Evolutionary conservation across 2,329 filamentous ascomycete genomes (phyloP).

Genomic region (Ophiostoma sp.): DNA sequence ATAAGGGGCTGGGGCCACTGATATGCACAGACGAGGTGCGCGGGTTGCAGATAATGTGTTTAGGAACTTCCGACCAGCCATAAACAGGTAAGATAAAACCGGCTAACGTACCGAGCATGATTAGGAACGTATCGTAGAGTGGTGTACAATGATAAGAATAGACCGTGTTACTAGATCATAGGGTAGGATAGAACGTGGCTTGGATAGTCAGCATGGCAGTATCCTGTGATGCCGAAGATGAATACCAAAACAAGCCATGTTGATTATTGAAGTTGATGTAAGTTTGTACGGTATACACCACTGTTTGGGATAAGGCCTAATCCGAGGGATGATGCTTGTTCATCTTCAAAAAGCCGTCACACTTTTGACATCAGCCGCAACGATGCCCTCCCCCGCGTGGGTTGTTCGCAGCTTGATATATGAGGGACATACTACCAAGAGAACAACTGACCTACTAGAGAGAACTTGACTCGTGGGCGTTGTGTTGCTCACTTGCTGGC

Average conservation of each 20-base stretch:
- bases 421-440: no score
- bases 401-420: neutral
- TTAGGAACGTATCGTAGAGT: neutral
- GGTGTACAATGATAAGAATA: neutral
- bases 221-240: no score
- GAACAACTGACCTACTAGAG: no score
- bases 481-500: no score
- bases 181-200: neutral
- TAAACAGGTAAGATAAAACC: neutral
- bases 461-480: no score
- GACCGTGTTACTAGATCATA: neutral
- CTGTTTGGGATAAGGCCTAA: no score
- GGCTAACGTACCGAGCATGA: neutral
- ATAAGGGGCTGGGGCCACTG: conserved; percentile 23
- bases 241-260: no score
- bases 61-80: neutral
- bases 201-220: no score
- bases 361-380: neutral
- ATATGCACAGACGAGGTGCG: conserved; percentile 17
- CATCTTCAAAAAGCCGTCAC: no score
- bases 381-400: neutral
- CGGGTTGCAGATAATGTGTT: neutral
- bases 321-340: no score
- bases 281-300: no score
- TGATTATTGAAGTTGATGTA: no score